These are phyloP conservation scores for Panicum hallii DNA, from an alignment of 202 grass and related monocot species.

Conservation along the genomic window DNA sequence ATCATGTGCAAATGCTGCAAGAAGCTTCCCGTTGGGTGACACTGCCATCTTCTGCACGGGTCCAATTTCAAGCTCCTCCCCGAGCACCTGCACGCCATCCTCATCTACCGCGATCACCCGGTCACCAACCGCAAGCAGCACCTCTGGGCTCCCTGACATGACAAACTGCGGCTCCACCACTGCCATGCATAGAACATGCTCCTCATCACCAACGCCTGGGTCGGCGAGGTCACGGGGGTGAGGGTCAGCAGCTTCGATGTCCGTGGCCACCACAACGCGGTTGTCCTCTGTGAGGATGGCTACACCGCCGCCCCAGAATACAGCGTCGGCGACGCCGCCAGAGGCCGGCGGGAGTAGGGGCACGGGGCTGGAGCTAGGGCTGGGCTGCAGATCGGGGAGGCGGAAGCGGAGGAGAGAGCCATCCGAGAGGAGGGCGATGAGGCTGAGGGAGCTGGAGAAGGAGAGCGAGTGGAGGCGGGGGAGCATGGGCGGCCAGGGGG, in stretches of 20 bases:
- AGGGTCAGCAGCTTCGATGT: slow-evolving; percentile 56
- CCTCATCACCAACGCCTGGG: slow-evolving; percentile 69
- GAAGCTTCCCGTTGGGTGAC: slow-evolving; percentile 86
- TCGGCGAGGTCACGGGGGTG: slow-evolving; percentile 71
- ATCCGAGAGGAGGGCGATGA: slow-evolving; percentile 80
- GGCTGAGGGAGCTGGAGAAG: slow-evolving; percentile 82
- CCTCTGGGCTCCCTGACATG: slow-evolving; percentile 91
- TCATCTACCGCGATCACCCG: slow-evolving; percentile 77
- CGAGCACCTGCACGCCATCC: slow-evolving; percentile 80
- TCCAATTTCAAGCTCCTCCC: slow-evolving; percentile 72
- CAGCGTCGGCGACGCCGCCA: slow-evolving; percentile 68
- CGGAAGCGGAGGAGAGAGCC: slow-evolving; percentile 84
- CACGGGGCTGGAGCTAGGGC: slow-evolving; percentile 46
- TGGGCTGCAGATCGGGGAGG: slow-evolving; percentile 67
- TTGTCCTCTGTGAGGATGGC: slow-evolving; percentile 76
- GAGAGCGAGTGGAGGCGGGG: slow-evolving; percentile 78
- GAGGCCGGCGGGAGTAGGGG: slow-evolving; percentile 50
- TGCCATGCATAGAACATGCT: slow-evolving; percentile 77
- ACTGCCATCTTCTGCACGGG: slow-evolving; percentile 97
- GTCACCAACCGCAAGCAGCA: slow-evolving; percentile 86
- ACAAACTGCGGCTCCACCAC: slow-evolving; percentile 89
- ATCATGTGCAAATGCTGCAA: slow-evolving; percentile 85
- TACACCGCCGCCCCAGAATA: slow-evolving; percentile 94
- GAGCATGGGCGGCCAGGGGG: slow-evolving; percentile 75
- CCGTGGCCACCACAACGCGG: slow-evolving; percentile 53